Percentiles rank a stretch among this genome's conserved stretches.
Conservation (phyloP, 2,329 filamentous ascomycete species). For the Xylaria hypoxylon region DNA sequence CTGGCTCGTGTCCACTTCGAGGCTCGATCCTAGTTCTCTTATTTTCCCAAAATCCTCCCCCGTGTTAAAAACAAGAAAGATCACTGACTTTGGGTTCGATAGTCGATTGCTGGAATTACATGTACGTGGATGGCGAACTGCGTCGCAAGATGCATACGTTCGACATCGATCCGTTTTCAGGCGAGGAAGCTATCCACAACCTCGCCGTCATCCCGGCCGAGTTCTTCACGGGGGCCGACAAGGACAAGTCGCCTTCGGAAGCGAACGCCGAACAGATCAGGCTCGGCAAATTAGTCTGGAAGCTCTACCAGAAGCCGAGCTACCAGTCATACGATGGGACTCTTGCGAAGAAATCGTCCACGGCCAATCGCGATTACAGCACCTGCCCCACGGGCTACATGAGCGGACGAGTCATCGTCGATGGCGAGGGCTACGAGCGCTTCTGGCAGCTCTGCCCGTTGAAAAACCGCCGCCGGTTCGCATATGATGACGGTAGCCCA, state of each 20-base stretch:
- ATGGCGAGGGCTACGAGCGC: conserved; percentile 56
- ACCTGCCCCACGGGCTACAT: conserved; percentile 48
- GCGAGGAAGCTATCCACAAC: conserved; percentile 58
- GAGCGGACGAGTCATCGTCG: conserved; percentile 58
- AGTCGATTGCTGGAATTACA: conserved; percentile 59
- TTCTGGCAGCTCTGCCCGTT: conserved; percentile 1
- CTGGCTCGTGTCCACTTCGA: background rate
- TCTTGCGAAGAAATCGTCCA: conserved; percentile 50
- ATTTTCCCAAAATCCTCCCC: background rate
- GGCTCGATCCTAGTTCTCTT: background rate
- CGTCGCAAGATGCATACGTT: conserved; percentile 55
- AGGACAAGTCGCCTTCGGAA: conserved; percentile 44
- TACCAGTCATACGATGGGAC: conserved; percentile 61
- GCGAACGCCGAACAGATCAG: conserved; percentile 55
- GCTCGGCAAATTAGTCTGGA: conserved; percentile 61
- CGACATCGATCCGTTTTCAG: conserved; percentile 54
- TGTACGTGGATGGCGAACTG: conserved; percentile 50
- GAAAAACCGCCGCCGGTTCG: conserved; percentile 19
- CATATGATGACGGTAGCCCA: background rate
- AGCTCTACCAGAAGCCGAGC: conserved; percentile 58
- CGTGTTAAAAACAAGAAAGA: background rate
- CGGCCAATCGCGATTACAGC: conserved; percentile 43
- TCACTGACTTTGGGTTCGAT: conserved; percentile 28
- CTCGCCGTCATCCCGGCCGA: conserved; percentile 57
- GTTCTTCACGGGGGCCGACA: conserved; percentile 56